Evolutionary conservation across 805 yeast species (phyloP).

Genomic region (Lachancea waltii): DNA sequence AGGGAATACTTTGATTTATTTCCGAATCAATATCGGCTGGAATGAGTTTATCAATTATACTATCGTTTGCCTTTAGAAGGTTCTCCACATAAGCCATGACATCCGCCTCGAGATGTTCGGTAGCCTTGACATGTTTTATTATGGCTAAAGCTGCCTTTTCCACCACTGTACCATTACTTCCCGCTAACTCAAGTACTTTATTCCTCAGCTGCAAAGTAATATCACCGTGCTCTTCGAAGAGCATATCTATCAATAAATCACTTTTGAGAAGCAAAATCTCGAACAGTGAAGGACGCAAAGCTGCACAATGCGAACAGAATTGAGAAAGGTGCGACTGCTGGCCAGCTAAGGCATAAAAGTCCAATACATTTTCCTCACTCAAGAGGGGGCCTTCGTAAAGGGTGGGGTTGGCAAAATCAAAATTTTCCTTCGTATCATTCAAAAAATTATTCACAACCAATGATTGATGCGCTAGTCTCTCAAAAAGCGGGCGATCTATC

Average conservation of each 20-base stretch:
- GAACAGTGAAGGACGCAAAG: slow-evolving; percentile 1
- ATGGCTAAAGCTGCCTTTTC: slow-evolving; percentile 12
- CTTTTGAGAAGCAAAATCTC: slow-evolving; percentile 14
- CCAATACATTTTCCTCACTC: slow-evolving; percentile 31
- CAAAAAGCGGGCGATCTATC: slow-evolving; percentile 24
- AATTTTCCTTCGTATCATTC: slow-evolving; percentile 19
- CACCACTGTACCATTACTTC: slow-evolving; percentile 11
- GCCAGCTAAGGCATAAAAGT: slow-evolving; percentile 31
- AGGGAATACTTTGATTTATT: slow-evolving; percentile 26
- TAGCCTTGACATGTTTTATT: slow-evolving; percentile 9
- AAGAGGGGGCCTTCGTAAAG: slow-evolving; percentile 30
- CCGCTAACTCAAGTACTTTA: slow-evolving; percentile 10
- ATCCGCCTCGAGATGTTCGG: neutral
- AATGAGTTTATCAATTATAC: slow-evolving; percentile 11
- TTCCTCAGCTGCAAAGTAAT: slow-evolving; percentile 12
- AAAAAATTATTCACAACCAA: slow-evolving; percentile 19
- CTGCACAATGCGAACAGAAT: slow-evolving; percentile 17
- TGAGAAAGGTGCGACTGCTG: slow-evolving; percentile 12
- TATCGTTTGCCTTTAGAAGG: slow-evolving; percentile 7
- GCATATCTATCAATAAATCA: slow-evolving; percentile 12
- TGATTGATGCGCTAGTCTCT: slow-evolving; percentile 15
- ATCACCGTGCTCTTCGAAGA: slow-evolving; percentile 13
- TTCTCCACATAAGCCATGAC: slow-evolving; percentile 6
- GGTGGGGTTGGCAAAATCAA: slow-evolving; percentile 25
- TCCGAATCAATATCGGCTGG: slow-evolving; percentile 17